Conservation (phyloP, 2,329 filamentous ascomycete genomes). For the Leptographium radiaticola region DNA sequence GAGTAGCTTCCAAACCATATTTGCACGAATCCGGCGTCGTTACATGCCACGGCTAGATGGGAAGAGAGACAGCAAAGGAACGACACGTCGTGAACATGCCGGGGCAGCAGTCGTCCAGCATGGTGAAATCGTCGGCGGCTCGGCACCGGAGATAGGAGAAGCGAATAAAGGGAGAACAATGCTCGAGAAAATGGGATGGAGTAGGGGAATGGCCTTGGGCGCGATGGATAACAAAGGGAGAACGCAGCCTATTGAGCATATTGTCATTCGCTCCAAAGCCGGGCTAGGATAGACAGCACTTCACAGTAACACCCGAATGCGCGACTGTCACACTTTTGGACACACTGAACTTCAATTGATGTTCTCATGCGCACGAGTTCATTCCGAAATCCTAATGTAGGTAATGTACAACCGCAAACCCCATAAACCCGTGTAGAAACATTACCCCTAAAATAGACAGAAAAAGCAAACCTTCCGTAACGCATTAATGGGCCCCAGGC, state of each 20-base stretch:
- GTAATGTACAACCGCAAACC: conserved; percentile 65
- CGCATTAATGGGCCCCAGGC: conserved; percentile 55
- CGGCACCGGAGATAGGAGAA: conserved; percentile 68
- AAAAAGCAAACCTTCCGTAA: conserved; percentile 51
- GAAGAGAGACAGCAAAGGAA: conserved; percentile 7
- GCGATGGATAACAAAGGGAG: conserved; percentile 77
- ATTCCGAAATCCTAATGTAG: conserved; percentile 48
- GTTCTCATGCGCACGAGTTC: conserved; percentile 47
- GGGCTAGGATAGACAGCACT: conserved; percentile 53
- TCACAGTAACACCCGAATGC: too few relatives aligned
- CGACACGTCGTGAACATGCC: conserved; percentile 20
- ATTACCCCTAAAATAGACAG: conserved; percentile 48
- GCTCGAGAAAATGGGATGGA: conserved; percentile 98
- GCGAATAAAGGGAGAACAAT: conserved; percentile 78
- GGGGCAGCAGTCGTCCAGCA: conserved; percentile 53
- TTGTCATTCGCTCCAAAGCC: conserved; percentile 76
- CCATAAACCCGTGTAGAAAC: conserved; percentile 56
- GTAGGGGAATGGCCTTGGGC: conserved; percentile 71
- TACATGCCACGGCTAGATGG: conserved; percentile 42
- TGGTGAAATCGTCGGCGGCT: conserved; percentile 77
- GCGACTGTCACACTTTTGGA: too few relatives aligned
- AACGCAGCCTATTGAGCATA: conserved; percentile 68
- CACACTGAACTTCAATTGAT: background rate
- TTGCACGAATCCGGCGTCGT: conserved; percentile 33
- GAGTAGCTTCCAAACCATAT: conserved; percentile 35